Base-by-base conservation (phyloP, 1,284 basidiomycete species). In the Tilletia caries region DNA sequence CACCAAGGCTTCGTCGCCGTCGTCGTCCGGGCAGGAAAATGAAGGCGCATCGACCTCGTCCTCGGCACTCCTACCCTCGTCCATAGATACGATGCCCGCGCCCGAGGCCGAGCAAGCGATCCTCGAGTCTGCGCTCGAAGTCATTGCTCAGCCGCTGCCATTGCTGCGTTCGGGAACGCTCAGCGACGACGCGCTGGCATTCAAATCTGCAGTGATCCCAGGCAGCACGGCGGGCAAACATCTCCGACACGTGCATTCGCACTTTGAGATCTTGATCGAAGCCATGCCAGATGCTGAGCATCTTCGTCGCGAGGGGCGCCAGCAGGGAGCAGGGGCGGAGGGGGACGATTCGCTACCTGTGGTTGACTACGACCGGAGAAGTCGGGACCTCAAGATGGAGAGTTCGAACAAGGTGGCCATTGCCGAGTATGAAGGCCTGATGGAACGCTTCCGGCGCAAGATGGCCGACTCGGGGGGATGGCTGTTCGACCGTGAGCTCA, bases 201-300 rank as follows among this genome's bases (percentile, higher is more conserved):
- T 68, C 25, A 71, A 73, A 33, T 74, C 71, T 54, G 65, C 70
- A 44, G 66, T 75, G n/a, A 76, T 78, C 25, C 65, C 73, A 1
- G 76, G 77, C 37, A 74, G 73, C 1, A 69, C 78, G 13, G 70
- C 77, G 20, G 78, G 78, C 46, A 77, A 76, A 67, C 78, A 80
- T 65, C 69, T 80, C 23, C 69, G 78, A 50, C 78, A 80, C 33
- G 58, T 62, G 4, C 58, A 62, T 29, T 62, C 58, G 18, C 58
- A 62, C 58, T 62, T 62, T 62, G 58, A 62, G 32, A 62, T 62
- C 20, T 29, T 62, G 29, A 29, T 62, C 33, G 58, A 62, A 13
- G 58, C 32, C 2, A 62, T 62, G 58, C 58, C 58, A 20, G 48
- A 50, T 50, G 13, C 37, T 10, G 37, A 6, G 15, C 37, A 50